Percentiles rank a stretch among this genome's conserved stretches.
Evolutionary conservation across 2,329 filamentous ascomycete species (phyloP).

Genomic region (Aspergillus udagawae): DNA sequence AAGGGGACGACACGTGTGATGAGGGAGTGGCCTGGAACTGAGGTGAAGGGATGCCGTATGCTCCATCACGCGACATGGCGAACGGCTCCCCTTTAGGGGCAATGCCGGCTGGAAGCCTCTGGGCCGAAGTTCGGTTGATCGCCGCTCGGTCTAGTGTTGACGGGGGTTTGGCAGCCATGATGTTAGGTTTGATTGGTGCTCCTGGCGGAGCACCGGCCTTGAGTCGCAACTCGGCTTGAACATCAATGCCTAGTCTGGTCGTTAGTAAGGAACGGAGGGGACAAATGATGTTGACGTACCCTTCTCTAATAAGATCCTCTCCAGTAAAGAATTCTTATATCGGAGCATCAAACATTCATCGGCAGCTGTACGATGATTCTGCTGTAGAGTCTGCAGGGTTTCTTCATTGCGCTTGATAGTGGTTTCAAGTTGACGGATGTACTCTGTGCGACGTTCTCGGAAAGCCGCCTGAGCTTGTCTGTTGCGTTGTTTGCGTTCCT

Average conservation of each 20-base stretch:
- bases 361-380: constrained; percentile 87
- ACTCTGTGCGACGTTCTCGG: constrained; percentile 92
- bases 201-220: constrained; percentile 86
- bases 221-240: constrained; percentile 88
- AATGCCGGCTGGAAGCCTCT: constrained; percentile 68
- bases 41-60: constrained; percentile 54
- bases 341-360: constrained; percentile 98
- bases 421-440: constrained; percentile 97
- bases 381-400: constrained; percentile 84
- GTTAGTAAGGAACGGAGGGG: constrained; percentile 2
- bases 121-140: constrained; percentile 70
- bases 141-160: constrained; percentile 76
- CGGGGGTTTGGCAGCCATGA: constrained; percentile 65
- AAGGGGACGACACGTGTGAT: constrained; percentile 69
- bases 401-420: constrained; percentile 97
- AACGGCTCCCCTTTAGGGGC: constrained; percentile 60
- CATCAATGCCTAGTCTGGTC: constrained; percentile 72
- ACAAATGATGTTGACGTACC: constrained; percentile 48
- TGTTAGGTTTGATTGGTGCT: constrained; percentile 59
- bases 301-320: constrained; percentile 94
- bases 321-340: constrained; percentile 95
- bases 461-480: constrained; percentile 96
- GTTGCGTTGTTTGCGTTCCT: constrained; percentile 97
- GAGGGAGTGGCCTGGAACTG: constrained; percentile 78
- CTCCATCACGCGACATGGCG: constrained; percentile 44